Base-by-base conservation (phyloP, 2,329 filamentous ascomycete genomes). In the Colletotrichum cereale region DNA sequence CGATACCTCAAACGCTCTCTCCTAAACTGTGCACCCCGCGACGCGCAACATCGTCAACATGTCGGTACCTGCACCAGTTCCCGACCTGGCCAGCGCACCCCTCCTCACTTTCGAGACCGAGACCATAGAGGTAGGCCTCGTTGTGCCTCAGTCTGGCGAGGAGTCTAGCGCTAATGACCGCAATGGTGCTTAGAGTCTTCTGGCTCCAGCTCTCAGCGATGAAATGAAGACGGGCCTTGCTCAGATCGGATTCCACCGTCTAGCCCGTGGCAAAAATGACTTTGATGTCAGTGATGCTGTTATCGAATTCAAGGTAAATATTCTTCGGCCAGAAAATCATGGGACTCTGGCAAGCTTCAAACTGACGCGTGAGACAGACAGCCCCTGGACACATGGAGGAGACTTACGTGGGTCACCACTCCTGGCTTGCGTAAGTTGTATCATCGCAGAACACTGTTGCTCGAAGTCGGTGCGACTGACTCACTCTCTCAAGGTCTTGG, bases 351-450 rank as follows among this genome's bases (percentile, higher is more conserved):
- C 7, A 52, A 31, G 48, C 14, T 36, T 24, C 26, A 14, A 24
- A 48, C 47, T 42, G 29, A 42, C 21, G 14, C 14, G 14, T 10
- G 14, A 44, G 5, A 29, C 24, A 73, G 66, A 40, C 34, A 4
- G 66, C 70, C 34, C 70, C 70, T 26, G 29, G 48, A 5, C 50
- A 57, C 14, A 56, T 12, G n/a, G 66, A 70, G 24, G n/a, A 40
- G 2, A 42, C 31, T 10, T 38, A 61, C 16, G 66, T 73, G 29
- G 70, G 50, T 29, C 38, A 34, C 29, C 21, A 36, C 38, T 50
- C 58, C 5, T 73, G 70, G 70, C 61, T 71, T 38, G n/a, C 21
- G 66, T 71, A n/a, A 50, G 53, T 36, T 24, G 7, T 18, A 12
- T 52, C 2, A 2, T 7, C 26, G 26, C 5, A 21, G 10, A 18